These are phyloP conservation scores for Cyberlindnera maritima DNA, from an alignment of 805 yeast genomes.

Conservation along the genomic window DNA sequence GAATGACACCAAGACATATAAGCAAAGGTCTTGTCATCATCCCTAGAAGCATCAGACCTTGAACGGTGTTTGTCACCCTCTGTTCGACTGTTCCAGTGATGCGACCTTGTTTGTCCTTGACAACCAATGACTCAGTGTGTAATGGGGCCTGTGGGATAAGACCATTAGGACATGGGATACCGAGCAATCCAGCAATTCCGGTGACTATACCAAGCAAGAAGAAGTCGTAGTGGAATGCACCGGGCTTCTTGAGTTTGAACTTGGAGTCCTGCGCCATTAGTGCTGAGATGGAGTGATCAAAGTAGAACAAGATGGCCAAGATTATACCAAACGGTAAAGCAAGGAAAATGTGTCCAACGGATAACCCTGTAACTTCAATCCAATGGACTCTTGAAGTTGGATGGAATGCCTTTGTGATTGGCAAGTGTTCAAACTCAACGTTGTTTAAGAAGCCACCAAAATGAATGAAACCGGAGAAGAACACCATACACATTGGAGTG, in stretches of 20 bases:
- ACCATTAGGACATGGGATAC: conserved; percentile 96
- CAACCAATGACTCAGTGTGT: conserved; percentile 77
- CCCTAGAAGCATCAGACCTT: conserved; percentile 79
- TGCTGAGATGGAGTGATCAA: conserved; percentile 94
- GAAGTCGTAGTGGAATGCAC: conserved; percentile 92
- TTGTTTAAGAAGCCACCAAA: conserved; percentile 75
- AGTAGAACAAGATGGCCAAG: conserved; percentile 80
- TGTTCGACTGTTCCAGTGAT: conserved; percentile 72
- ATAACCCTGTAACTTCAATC: conserved; percentile 38
- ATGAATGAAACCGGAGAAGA: conserved; percentile 91
- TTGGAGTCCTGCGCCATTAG: conserved; percentile 86
- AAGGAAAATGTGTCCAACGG: conserved; percentile 74
- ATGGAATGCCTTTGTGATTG: conserved; percentile 66
- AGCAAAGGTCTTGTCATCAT: conserved; percentile 89
- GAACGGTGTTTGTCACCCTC: conserved; percentile 77
- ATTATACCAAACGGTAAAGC: conserved; percentile 93
- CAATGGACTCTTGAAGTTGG: conserved; percentile 56
- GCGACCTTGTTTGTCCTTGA: conserved; percentile 32
- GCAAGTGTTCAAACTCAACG: conserved; percentile 59
- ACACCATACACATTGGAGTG: conserved; percentile 77
- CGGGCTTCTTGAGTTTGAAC: conserved; percentile 80
- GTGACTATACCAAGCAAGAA: conserved; percentile 81
- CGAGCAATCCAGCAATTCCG: conserved; percentile 81
- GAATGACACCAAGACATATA: conserved; percentile 76
- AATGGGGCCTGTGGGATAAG: conserved; percentile 96